Evolutionary conservation across 768 basidiomycete species (phyloP), one percentile per base, ranked within the genome.

Genomic region (Tulasnella sp.): DNA sequence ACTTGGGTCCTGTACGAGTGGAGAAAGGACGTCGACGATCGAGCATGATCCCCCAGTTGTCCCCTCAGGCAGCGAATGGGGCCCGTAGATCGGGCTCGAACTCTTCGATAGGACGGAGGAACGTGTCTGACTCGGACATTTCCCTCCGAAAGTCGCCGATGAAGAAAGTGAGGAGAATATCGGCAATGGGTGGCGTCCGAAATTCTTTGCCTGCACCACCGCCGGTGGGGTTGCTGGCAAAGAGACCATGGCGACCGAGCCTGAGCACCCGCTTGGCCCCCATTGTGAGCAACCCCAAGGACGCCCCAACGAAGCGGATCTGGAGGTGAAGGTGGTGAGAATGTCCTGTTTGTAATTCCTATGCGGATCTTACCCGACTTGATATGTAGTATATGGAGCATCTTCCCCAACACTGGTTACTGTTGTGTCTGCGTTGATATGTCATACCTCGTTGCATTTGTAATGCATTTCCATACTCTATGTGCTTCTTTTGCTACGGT

Each of bases 21-120:
- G 88, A 90, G 67, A 86, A 84, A 67, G 69, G 70, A 12, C 73
- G 86, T 59, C 73, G 88, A 19, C 76, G 87, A 57, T 88, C 87
- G 36, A 91, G 88, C 65, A 69, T 87, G 73, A 85, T 90, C 60
- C 83, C 83, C n/a, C 78, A 80, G 61, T 43, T 57, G 4, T 57
- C 55, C 29, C 55, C 55, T 3, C 19, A n/a, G n/a, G n/a, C n/a
- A n/a, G n/a, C n/a, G n/a, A n/a, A n/a, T n/a, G n/a, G n/a, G n/a
- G n/a, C 23, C 32, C 5, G 21, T 7, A 27, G 17, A 9, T 19
- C 17, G 21, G 21, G n/a, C 6, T 7, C 29, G 34, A 49, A 17
- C n/a, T 29, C 6, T 17, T 27, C 48, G 12, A 49, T 6, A 35
- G 32, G 32, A 21, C 14, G 42, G 42, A 9, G 25, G 42, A 27